Base-by-base conservation (phyloP, 2,329 filamentous ascomycete genomes). In the Colletotrichum eleusines region DNA sequence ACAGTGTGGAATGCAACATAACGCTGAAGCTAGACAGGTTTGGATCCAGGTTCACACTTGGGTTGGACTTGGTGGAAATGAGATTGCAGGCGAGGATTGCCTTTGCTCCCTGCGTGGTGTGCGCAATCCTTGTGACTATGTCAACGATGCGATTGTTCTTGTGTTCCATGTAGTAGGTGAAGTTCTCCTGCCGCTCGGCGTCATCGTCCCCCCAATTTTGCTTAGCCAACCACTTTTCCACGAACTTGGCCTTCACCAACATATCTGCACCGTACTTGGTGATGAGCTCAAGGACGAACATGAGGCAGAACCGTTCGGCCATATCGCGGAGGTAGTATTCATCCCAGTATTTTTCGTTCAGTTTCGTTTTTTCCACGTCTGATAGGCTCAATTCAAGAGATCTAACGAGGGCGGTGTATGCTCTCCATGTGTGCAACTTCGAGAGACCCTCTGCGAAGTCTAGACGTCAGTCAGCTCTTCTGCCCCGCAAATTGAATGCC, bases 151-250 rank as follows among this genome's bases (percentile, higher is more conserved):
- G 82, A 78, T 87, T 91, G 75, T 82, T 80, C 76, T 85, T 84
- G 75, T 80, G 78, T 28, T 82, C 75, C 80, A 86, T 79, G 77
- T 89, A 88, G 38, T 83, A 78, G 28, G 78, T 79, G 75, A 90
- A 91, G 74, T 87, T 89, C 20, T 77, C 80, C n/a, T 81, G 81
- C 50, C 85, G 82, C 70, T 89, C 86, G 65, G 87, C 84, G 2
- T 85, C 80, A 1, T 80, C 80, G 23, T 84, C 81, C 26, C 91
- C 92, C 84, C 92, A 94, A 9, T 89, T 87, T 78, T 94, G 93
- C 75, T 88, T 89, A 42, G 84, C 87, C n/a, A 95, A 85, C 92
- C 92, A 95, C 66, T 88, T 89, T 71, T 91, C 89, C 48, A 95
- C 85, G 72, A 95, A 89, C 8, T 86, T 86, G 46, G 90, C 89